Base-by-base conservation (phyloP, 768 basidiomycete genomes). In the Lentinula edodes region DNA sequence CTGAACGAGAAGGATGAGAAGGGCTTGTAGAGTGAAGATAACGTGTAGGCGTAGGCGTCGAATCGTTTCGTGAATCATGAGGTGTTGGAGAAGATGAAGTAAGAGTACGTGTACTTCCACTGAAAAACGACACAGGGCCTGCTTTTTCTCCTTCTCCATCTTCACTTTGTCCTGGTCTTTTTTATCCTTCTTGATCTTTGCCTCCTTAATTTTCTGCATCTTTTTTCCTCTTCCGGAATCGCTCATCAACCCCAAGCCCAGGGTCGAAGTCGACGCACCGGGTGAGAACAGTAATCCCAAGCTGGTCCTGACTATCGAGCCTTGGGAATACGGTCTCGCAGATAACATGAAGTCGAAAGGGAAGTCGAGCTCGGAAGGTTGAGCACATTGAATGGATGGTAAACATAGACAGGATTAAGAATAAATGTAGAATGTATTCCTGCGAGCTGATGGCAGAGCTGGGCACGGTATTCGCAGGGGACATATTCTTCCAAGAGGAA, bases 401-500 rank as follows among this genome's bases (percentile, higher is more conserved):
- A 20, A 20, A 1, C 38, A 38, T 20, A 54, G 10, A 18, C 16
- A 7, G 55, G 39, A 16, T 56, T 56, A 6, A 56, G 38, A 1
- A 56, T 56, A 2, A 45, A 32, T 5, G 38, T 28, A 6, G 55
- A 9, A 42, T 56, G n/a, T 5, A 56, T 56, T 15, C 55, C 55
- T 3, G 55, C 55, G 5, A 56, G 39, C 28, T 56, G 55, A 34
- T 56, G 42, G 2, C 55, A 42, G 6, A 95, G 80, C 65, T 91
- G 87, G 50, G 90, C 86, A 5, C 91, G 80, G 67, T 94, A 94
- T 70, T 95, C 95, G 38, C 84, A 75, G 0, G 96, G 96, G 4
- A 99, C 94, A 59, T 92, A 91, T 72, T 98, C 97, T 73, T 99
- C 95, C 65, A 93, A 95, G 3, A 98, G 75, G 55, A 97, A 82